phyloP scores from a whole-genome alignment of 129 eudicot species.

The Dittrichia graveolens region DNA sequence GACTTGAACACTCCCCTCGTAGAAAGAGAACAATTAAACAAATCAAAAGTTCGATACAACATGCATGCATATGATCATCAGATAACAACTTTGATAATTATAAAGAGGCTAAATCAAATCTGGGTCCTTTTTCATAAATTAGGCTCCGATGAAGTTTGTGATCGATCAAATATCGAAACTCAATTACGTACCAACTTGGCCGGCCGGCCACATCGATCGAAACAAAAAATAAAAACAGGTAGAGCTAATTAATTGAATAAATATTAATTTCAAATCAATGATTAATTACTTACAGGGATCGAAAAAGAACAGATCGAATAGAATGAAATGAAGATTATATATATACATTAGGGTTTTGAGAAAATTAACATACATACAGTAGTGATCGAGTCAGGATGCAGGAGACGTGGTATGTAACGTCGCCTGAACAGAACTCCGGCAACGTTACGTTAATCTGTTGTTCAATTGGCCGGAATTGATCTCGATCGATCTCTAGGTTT shows the following conservation, averaged over 20 bases:
- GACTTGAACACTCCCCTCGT: no score
- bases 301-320: background rate
- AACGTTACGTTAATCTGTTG: background rate
- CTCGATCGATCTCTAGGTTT: background rate
- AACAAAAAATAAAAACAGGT: background rate
- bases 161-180: background rate
- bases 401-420: slow-evolving; percentile 33
- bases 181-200: background rate
- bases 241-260: background rate
- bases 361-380: slow-evolving; percentile 15
- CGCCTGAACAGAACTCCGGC: slow-evolving; percentile 34
- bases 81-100: background rate
- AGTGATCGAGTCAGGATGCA: background rate
- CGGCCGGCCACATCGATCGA: background rate
- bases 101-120: no score
- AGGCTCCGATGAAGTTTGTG: background rate
- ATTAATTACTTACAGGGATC: no score
- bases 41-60: background rate
- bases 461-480: no score
- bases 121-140: background rate
- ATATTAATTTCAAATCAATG: no score
- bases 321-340: background rate
- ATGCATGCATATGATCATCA: background rate
- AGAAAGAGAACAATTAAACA: no score
- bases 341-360: slow-evolving; percentile 10